Evolutionary conservation across 108 stramenopile genomes (phyloP).

Genomic region (Skeletonema potamos): DNA sequence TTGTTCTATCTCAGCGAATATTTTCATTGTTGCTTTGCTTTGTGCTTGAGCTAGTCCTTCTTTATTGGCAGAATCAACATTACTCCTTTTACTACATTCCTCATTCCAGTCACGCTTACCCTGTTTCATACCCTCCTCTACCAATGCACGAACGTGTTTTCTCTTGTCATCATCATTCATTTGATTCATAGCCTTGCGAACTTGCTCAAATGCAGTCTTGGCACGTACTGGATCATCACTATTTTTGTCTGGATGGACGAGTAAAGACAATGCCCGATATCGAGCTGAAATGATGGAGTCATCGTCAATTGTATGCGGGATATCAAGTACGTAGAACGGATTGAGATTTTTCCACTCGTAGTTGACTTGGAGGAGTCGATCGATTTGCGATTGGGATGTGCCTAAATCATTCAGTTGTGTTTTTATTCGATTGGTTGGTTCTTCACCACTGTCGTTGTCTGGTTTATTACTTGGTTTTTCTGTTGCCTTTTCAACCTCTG

Average conservation of each 20-base stretch:
- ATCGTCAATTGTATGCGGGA: conserved; percentile 69
- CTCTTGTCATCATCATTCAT: conserved; percentile 64
- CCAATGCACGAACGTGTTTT: conserved; percentile 53
- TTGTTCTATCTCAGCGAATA: conserved; percentile 81
- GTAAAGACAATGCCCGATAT: conserved; percentile 77
- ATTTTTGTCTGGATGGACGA: conserved; percentile 88
- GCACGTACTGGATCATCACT: conserved; percentile 45
- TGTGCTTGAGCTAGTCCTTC: conserved; percentile 51
- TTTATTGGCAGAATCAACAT: not conserved
- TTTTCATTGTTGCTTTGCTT: conserved; percentile 69
- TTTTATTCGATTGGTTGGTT: conserved; percentile 65
- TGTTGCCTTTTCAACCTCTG: conserved; percentile 78
- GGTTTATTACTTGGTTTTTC: conserved; percentile 46
- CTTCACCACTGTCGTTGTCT: conserved; percentile 20
- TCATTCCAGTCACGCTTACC: conserved; percentile 62
- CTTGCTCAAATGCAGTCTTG: conserved; percentile 79
- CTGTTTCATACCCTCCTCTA: conserved; percentile 75
- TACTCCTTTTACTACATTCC: conserved; percentile 2
- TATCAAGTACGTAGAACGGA: conserved; percentile 77
- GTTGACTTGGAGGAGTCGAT: conserved; percentile 73
- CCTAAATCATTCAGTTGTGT: conserved; percentile 69
- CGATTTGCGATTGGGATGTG: conserved; percentile 67
- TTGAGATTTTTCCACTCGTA: conserved; percentile 90
- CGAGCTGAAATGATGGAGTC: conserved; percentile 65
- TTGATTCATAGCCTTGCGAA: conserved; percentile 69